phyloP scores from a whole-genome alignment of 768 basidiomycete species.

The Chiua virens region DNA sequence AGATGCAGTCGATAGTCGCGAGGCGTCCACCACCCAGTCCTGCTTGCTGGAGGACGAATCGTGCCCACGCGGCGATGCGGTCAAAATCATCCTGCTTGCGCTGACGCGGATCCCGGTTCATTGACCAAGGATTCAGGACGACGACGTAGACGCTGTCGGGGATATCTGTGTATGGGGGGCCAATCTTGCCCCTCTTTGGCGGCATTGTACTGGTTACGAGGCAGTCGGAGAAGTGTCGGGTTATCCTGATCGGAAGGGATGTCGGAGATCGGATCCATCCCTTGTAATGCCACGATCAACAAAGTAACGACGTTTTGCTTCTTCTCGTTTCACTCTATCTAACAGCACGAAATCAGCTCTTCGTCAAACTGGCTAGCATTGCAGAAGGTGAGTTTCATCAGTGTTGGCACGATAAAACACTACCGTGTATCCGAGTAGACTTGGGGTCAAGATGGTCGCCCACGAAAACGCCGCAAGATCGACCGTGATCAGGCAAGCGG shows the following conservation, averaged over 20 bases:
- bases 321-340: background rate
- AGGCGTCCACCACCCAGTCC: constrained; percentile 10
- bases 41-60: constrained; percentile 20
- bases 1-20: constrained; percentile 24
- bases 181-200: constrained; percentile 22
- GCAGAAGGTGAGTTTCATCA: constrained; percentile 42
- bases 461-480: constrained; percentile 22
- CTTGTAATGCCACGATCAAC: constrained; percentile 7
- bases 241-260: background rate
- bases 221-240: too few relatives aligned
- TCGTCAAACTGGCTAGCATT: constrained; percentile 61
- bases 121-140: constrained; percentile 26
- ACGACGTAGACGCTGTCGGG: constrained; percentile 24
- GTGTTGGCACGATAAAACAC: background rate
- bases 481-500: background rate
- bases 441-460: constrained; percentile 6
- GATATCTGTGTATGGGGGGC: constrained; percentile 27
- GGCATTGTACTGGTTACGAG: background rate
- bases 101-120: background rate
- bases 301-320: constrained; percentile 12
- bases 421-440: background rate
- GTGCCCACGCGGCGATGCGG: constrained; percentile 26
- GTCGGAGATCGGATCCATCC: constrained; percentile 21
- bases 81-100: constrained; percentile 20
- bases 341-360: constrained; percentile 22